phyloP scores from a whole-genome alignment of 179 eudicot genomes.

The Beta lomatogona region DNA sequence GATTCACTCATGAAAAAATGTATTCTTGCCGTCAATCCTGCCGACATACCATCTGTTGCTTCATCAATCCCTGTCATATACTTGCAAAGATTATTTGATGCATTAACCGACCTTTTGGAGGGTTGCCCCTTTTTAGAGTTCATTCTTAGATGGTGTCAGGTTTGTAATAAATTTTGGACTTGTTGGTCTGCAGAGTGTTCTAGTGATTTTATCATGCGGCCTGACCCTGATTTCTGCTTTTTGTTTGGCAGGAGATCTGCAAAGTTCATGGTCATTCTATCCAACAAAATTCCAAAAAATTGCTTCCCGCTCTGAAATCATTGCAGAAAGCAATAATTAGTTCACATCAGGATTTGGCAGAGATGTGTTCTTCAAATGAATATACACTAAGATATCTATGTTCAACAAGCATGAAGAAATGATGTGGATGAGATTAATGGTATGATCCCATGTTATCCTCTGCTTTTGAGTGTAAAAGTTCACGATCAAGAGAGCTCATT shows the following conservation, averaged over 20 bases:
- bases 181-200: background rate
- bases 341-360: slow-evolving; percentile 89
- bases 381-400: slow-evolving; percentile 79
- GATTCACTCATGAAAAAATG: slow-evolving; percentile 77
- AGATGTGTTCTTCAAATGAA: slow-evolving; percentile 91
- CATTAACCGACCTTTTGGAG: slow-evolving; percentile 81
- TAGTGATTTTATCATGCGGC: background rate
- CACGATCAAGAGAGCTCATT: background rate
- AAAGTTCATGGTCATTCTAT: slow-evolving; percentile 79
- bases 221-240: background rate
- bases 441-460: slow-evolving; percentile 2
- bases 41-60: slow-evolving; percentile 75
- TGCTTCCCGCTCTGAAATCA: slow-evolving; percentile 90
- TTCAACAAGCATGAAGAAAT: slow-evolving; percentile 52
- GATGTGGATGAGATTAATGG: slow-evolving; percentile 17
- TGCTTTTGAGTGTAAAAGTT: background rate
- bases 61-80: slow-evolving; percentile 73
- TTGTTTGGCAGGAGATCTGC: slow-evolving; percentile 69
- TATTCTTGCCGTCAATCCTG: slow-evolving; percentile 66
- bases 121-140: slow-evolving; percentile 84
- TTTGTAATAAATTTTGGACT: slow-evolving; percentile 26
- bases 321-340: slow-evolving; percentile 85
- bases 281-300: slow-evolving; percentile 71
- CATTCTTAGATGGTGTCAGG: slow-evolving; percentile 94
- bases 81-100: slow-evolving; percentile 83